phyloP scores from a whole-genome alignment of 306 rosid species.

The Styphnolobium japonicum region DNA sequence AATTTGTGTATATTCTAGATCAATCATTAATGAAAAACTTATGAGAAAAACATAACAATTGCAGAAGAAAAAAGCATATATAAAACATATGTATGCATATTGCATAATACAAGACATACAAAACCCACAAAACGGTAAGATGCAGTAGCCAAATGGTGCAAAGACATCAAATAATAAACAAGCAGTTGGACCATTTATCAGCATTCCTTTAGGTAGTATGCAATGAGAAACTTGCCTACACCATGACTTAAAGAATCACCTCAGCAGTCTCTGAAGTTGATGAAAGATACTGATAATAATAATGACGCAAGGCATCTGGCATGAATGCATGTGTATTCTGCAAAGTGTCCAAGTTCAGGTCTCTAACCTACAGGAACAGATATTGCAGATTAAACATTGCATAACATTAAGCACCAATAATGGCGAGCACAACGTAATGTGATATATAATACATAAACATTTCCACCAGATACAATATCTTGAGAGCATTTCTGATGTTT shows the following conservation, averaged over 20 bases:
- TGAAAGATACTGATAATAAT: conserved; percentile 84
- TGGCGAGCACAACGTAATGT: not conserved
- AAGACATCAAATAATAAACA: not conserved
- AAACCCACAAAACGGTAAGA: not conserved
- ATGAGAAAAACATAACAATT: too few species aligned
- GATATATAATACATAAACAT: not conserved
- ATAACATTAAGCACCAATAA: not conserved
- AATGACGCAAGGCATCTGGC: conserved; percentile 91
- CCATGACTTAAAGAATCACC: conserved; percentile 50
- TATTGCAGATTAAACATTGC: conserved; percentile 10
- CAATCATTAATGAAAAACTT: too few species aligned
- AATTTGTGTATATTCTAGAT: too few species aligned
- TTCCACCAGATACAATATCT: not conserved
- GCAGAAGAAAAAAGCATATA: not conserved
- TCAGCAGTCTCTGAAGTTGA: conserved; percentile 75
- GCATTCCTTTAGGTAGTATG: not conserved
- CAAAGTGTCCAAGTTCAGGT: conserved; percentile 70
- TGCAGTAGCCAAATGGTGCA: not conserved
- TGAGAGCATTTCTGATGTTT: not conserved
- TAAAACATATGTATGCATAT: not conserved
- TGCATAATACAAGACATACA: not conserved
- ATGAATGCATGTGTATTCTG: conserved; percentile 61
- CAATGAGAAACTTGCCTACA: conserved; percentile 20
- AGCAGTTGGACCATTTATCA: not conserved
- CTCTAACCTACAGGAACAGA: conserved; percentile 61